Evolutionary conservation across 345 rosid genomes (phyloP).

Genomic region (Eucalyptus sp.): DNA sequence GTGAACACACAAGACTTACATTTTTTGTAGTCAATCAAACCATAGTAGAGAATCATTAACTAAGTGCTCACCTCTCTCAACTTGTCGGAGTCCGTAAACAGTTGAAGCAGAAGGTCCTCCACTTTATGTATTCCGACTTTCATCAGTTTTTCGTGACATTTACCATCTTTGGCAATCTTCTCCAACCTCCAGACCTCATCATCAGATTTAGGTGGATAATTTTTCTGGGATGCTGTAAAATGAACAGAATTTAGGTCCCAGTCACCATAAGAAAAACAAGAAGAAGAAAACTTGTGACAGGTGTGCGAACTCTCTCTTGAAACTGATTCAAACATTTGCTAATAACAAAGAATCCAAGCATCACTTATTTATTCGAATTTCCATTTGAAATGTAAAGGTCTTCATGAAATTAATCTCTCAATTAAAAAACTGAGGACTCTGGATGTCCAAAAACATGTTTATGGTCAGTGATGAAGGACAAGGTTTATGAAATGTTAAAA

Average conservation of each 20-base stretch:
- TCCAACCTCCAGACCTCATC: conserved; percentile 96
- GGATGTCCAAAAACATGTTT: neutral
- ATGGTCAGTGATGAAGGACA: neutral
- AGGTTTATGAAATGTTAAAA: neutral
- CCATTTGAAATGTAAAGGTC: neutral
- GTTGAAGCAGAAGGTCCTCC: conserved; percentile 60
- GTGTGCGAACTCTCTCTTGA: neutral
- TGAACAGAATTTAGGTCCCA: neutral
- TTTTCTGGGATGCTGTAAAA: conserved; percentile 65
- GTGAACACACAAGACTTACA: neutral
- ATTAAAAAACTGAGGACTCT: neutral
- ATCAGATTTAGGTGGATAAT: conserved; percentile 64
- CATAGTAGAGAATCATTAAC: neutral
- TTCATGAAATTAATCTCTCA: neutral
- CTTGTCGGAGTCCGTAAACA: conserved; percentile 30
- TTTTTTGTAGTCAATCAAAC: neutral
- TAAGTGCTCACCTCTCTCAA: neutral
- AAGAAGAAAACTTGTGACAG: neutral
- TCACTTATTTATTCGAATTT: neutral
- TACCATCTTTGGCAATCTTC: conserved; percentile 80
- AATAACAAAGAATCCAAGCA: neutral
- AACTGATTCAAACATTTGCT: neutral
- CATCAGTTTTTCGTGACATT: conserved; percentile 56
- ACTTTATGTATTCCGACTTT: conserved; percentile 53
- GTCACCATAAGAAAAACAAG: neutral